phyloP scores from a whole-genome alignment of 495 filamentous ascomycete species.

The Trypethelium eluteriae region DNA sequence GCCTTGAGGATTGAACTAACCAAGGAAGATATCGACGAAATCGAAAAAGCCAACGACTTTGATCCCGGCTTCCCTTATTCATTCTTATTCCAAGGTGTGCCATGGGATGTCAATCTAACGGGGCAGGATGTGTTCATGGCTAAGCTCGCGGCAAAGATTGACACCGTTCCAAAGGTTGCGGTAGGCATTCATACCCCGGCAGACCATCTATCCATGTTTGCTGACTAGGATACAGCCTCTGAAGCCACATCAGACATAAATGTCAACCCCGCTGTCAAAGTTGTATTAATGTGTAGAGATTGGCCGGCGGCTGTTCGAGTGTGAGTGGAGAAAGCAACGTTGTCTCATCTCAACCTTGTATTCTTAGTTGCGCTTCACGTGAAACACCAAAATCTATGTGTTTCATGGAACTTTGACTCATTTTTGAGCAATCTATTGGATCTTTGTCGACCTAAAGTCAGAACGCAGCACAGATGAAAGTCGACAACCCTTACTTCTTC shows the following conservation, averaged over 20 bases:
- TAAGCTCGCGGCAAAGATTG: neutral
- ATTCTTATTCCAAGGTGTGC: neutral
- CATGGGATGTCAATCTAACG: neutral
- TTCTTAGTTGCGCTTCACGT: no score
- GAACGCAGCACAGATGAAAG: neutral
- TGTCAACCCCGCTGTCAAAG: neutral
- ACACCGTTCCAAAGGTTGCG: neutral
- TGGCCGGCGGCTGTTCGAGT: no score
- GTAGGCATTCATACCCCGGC: neutral
- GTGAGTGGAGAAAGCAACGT: neutral
- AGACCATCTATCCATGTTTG: neutral
- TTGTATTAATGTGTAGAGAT: neutral
- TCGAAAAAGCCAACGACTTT: slow-evolving; percentile 54
- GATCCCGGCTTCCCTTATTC: slow-evolving; percentile 51
- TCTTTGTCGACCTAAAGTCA: neutral
- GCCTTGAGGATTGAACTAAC: slow-evolving; percentile 50
- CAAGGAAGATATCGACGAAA: slow-evolving; percentile 53
- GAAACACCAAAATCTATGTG: no score
- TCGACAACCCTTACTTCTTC: neutral
- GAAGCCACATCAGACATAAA: neutral
- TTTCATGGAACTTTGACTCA: no score
- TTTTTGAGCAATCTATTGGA: no score
- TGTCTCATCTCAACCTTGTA: neutral
- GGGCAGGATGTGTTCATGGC: neutral
- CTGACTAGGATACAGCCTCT: neutral